Conservation (phyloP, 192 early-diverging fungal genomes). For the Geosiphon pyriformis region DNA sequence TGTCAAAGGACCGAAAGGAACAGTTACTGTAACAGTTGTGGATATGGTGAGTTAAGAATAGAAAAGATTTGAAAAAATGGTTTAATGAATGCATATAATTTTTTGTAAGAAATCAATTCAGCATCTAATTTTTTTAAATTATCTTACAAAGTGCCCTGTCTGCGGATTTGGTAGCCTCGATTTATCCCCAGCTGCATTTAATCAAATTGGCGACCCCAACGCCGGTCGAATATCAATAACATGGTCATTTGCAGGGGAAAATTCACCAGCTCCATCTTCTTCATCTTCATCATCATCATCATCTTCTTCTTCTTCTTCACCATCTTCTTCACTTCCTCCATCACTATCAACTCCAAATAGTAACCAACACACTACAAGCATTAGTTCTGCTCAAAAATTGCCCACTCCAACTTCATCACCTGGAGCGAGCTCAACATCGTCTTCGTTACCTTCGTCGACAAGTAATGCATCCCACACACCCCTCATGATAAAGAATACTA, state of each 20-base stretch:
- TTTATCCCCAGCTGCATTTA: constrained; percentile 43
- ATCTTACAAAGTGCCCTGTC: constrained; percentile 41
- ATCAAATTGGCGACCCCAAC: constrained; percentile 29
- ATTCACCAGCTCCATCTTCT: neutral
- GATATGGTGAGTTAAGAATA: constrained; percentile 36
- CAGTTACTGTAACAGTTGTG: constrained; percentile 44
- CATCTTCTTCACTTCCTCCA: neutral
- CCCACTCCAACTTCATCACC: no score
- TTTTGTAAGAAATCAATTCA: no score
- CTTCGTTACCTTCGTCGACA: no score
- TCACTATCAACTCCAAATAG: neutral
- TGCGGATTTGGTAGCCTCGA: constrained; percentile 40
- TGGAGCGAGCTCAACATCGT: no score
- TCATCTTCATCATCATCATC: neutral
- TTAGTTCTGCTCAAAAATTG: no score
- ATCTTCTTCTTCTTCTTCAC: neutral
- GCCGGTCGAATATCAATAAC: constrained; percentile 28
- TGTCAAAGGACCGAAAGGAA: constrained; percentile 44
- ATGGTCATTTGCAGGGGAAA: constrained; percentile 32
- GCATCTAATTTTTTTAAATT: no score
- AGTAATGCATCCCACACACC: no score
- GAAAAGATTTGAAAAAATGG: no score
- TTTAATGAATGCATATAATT: no score
- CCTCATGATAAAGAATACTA: no score
- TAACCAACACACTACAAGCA: no score